Base-by-base conservation (phyloP, 208 protist species). In the Acanthamoeba divionensis region DNA sequence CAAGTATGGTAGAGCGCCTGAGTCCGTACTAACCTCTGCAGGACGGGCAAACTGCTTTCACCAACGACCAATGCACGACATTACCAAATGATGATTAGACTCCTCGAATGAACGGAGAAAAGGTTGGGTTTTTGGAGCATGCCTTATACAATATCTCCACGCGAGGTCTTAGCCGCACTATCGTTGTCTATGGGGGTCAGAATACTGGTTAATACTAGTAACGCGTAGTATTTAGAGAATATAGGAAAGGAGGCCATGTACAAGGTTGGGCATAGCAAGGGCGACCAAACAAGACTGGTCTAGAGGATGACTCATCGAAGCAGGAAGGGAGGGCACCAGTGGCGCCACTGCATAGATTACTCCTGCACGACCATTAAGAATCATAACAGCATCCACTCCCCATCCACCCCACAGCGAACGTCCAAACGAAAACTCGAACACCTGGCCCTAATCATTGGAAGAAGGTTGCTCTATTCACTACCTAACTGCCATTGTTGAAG, bases 61-160 rank as follows among this genome's bases (percentile, higher is more conserved):
- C n/a, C n/a, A n/a, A n/a, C n/a, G n/a, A n/a, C n/a, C n/a, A n/a
- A n/a, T n/a, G n/a, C n/a, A n/a, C n/a, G n/a, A n/a, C n/a, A n/a
- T n/a, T n/a, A n/a, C n/a, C n/a, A n/a, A n/a, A n/a, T n/a, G n/a
- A n/a, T n/a, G n/a, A n/a, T n/a, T n/a, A n/a, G n/a, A n/a, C n/a
- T n/a, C n/a, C n/a, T n/a, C n/a, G n/a, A n/a, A n/a, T n/a, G n/a
- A n/a, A n/a, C n/a, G n/a, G n/a, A n/a, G n/a, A n/a, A n/a, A n/a
- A n/a, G n/a, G n/a, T n/a, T n/a, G n/a, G n/a, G n/a, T n/a, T n/a
- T n/a, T n/a, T n/a, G n/a, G n/a, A n/a, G n/a, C n/a, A n/a, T n/a
- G n/a, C n/a, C n/a, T 82, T 82, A 50, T 82, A 82, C 10, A 82
- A 33, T 18, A 82, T 82, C 24, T 82, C 71, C 71, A 82, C 71